Base-by-base conservation (phyloP, 2,329 filamentous ascomycete species). In the Colletotrichum nymphaeae region DNA sequence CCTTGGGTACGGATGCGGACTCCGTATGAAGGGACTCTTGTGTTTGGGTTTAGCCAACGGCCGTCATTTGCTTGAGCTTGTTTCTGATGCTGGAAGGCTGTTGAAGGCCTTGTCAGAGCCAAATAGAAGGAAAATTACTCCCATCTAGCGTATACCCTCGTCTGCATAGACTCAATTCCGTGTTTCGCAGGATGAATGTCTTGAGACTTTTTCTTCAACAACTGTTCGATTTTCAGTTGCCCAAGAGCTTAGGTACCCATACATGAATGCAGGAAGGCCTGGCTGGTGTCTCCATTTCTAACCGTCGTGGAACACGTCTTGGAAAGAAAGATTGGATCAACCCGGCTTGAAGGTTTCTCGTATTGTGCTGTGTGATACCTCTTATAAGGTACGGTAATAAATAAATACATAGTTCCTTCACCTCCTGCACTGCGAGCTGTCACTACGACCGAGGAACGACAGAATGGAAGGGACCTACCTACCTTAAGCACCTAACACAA, bases 361-460 rank as follows among this genome's bases (percentile, higher is more conserved):
- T 42, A 32, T 12, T 49, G 28, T 63, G 24, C 60, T 12, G 30
- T 32, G 30, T 32, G 30, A 4, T 32, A 11, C 8, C 30, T 32
- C 26, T 26, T 26, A 26, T 9, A 32, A 11, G 30, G 30, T 9
- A 32, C 9, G 8, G 30, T 32, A 9, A 9, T 32, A 4, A 32
- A 32, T 32, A 9, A 32, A 32, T 32, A 32, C 30, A 32, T 32
- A 32, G 28, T 37, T 42, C 26, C 24, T 49, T 59, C n/a, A 55
- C 46, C 14, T n/a, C 32, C 60, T 35, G 63, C 12, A 58, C 16
- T 46, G 37, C 53, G 46, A 69, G 46, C 59, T 72, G 65, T 69
- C 65, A 69, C 52, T 68, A 19, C 5, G 2, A 19, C 6, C 42
- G 19, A 49, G 42, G 42, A 49, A 49, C 16, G 7, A 49, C 42